Conservation (phyloP, 495 filamentous ascomycete genomes). For the Niebla homalea region DNA sequence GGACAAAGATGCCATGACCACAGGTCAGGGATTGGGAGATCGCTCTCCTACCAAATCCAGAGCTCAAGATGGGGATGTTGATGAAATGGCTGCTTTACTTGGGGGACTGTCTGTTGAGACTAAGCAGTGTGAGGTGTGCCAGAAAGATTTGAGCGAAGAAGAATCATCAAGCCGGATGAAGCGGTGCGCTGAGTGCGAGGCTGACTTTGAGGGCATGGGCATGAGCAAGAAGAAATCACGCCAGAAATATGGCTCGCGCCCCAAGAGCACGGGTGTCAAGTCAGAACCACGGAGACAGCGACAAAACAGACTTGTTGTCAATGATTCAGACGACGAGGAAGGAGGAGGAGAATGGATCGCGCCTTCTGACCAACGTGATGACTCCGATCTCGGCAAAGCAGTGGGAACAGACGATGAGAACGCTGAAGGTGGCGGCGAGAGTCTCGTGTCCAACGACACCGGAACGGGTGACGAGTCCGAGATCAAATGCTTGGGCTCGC, state of each 20-base stretch:
- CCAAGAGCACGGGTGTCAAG: conserved; percentile 13
- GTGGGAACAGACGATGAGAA: conserved; percentile 77
- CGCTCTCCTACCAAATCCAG: conserved; percentile 35
- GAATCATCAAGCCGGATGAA: conserved; percentile 45
- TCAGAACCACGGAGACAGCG: conserved; percentile 27
- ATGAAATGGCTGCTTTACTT: conserved; percentile 74
- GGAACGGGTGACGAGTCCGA: conserved; percentile 34
- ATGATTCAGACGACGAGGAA: conserved; percentile 56
- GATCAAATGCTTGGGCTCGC: conserved; percentile 4
- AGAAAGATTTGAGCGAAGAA: conserved; percentile 48
- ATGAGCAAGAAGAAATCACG: conserved; percentile 32
- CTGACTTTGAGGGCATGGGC: conserved; percentile 36
- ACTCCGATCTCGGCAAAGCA: conserved; percentile 53
- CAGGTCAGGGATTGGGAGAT: conserved; percentile 35
- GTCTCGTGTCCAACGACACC: conserved; percentile 52
- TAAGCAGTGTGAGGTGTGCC: conserved; percentile 83
- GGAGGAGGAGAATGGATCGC: conserved; percentile 68
- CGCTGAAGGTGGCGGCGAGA: conserved; percentile 71
- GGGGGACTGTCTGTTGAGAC: conserved; percentile 67
- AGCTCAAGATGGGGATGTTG: conserved; percentile 45
- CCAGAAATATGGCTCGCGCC: conserved; percentile 25
- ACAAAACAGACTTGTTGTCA: conserved; percentile 39
- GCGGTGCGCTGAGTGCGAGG: conserved; percentile 60
- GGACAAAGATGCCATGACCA: conserved; percentile 70
- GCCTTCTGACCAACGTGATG: conserved; percentile 42